Conservation (phyloP, 1,284 basidiomycete genomes). For the Kalmanozyma brasiliensis region DNA sequence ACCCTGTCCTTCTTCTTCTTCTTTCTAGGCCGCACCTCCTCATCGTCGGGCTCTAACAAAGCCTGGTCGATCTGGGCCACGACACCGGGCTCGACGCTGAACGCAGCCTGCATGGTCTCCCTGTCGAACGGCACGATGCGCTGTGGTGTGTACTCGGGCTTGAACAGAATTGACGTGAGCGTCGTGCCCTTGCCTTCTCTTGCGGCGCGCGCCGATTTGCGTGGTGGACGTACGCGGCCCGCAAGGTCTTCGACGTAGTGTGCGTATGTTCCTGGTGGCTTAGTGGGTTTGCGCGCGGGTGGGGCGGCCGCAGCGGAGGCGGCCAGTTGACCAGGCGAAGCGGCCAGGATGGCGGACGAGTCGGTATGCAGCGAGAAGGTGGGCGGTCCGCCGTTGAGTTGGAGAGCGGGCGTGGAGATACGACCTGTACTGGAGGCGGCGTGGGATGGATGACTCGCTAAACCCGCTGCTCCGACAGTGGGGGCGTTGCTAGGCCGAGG, state of each 20-base stretch:
- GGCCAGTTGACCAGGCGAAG: slow-evolving; percentile 33
- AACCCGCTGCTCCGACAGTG: slow-evolving; percentile 10
- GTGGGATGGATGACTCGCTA: slow-evolving; percentile 16
- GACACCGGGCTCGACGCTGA: slow-evolving; percentile 33
- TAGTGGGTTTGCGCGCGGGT: slow-evolving; percentile 30
- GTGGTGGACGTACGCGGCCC: slow-evolving; percentile 35
- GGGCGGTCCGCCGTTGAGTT: slow-evolving; percentile 37
- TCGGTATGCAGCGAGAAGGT: slow-evolving; percentile 36
- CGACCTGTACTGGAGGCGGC: slow-evolving; percentile 27
- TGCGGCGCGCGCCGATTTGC: slow-evolving; percentile 25
- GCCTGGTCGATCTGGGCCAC: slow-evolving; percentile 48
- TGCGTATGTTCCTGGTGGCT: slow-evolving; percentile 45
- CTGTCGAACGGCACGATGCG: slow-evolving; percentile 44
- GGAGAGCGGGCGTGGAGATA: slow-evolving; percentile 37
- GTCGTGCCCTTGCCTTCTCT: slow-evolving; percentile 20
- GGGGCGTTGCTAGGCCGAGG: slow-evolving; percentile 13
- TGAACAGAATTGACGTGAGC: slow-evolving; percentile 41
- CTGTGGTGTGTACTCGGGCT: slow-evolving; percentile 51
- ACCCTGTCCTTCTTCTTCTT: slow-evolving; percentile 40
- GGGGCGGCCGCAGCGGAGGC: slow-evolving; percentile 30
- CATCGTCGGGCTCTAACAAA: slow-evolving; percentile 49
- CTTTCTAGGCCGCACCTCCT: slow-evolving; percentile 34
- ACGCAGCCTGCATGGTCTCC: slow-evolving; percentile 42
- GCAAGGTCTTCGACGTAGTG: slow-evolving; percentile 49
- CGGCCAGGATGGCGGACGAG: slow-evolving; percentile 40